phyloP scores from a whole-genome alignment of 2,329 filamentous ascomycete species.

The Fusarium sp. region DNA sequence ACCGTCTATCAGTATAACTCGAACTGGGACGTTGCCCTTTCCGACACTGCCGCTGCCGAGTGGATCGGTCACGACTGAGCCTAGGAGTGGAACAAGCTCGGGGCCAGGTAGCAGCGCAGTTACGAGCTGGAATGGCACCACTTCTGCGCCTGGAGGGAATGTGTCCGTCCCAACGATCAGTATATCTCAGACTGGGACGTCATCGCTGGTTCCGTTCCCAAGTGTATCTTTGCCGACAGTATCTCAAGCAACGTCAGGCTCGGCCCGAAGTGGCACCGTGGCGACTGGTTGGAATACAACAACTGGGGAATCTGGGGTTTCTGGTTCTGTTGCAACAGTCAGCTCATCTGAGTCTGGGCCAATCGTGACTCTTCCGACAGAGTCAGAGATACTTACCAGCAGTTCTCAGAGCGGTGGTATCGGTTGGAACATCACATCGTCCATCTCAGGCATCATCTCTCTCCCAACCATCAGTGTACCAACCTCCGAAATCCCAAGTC shows the following conservation, averaged over 20 bases:
- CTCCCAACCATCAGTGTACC: slow-evolving; percentile 24
- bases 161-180: slow-evolving; percentile 6
- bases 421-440: slow-evolving; percentile 10
- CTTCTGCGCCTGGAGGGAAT: background rate
- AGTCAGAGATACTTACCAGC: background rate
- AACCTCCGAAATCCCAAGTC: slow-evolving; percentile 5
- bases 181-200: background rate
- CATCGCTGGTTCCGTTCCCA: background rate
- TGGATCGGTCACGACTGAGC: background rate
- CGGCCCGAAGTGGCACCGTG: background rate
- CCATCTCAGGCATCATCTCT: slow-evolving; percentile 11
- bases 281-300: slow-evolving; percentile 7
- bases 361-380: background rate
- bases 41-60: background rate
- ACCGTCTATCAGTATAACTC: background rate
- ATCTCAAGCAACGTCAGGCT: background rate
- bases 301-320: background rate
- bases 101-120: background rate
- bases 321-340: background rate
- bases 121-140: slow-evolving; percentile 8
- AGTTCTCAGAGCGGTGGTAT: background rate
- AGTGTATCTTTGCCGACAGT: background rate
- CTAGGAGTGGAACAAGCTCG: background rate
- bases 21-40: background rate
- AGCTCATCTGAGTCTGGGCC: background rate